Evolutionary conservation across 208 protist genomes (phyloP).

Genomic region (Wallacemonas rigidus): DNA sequence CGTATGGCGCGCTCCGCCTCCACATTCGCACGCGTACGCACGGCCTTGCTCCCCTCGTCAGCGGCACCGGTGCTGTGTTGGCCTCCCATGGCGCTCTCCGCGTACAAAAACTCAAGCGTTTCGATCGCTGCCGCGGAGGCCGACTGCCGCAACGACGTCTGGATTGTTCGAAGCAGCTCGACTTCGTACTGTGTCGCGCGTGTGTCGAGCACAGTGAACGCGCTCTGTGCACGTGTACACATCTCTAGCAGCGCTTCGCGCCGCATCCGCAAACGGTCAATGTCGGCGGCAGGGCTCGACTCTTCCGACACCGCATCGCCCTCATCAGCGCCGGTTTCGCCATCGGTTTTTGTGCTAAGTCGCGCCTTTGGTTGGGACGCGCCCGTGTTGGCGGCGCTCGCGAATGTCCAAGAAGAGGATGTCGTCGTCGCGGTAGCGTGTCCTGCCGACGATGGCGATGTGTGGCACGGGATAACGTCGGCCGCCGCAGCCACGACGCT

Average conservation of each 20-base stretch:
- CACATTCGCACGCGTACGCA: too few species aligned
- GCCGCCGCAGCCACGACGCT: neutral
- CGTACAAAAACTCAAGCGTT: neutral
- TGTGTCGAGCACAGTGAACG: neutral
- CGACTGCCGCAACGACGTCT: neutral
- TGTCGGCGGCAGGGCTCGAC: too few species aligned
- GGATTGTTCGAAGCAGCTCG: neutral
- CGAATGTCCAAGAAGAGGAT: too few species aligned
- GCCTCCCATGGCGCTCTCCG: neutral
- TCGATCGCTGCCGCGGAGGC: neutral
- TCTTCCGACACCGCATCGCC: too few species aligned
- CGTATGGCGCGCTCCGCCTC: too few species aligned
- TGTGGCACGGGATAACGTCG: neutral
- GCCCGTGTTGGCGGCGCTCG: too few species aligned
- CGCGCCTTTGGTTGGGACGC: too few species aligned
- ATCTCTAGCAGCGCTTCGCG: neutral
- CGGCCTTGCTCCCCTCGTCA: too few species aligned
- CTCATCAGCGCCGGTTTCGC: too few species aligned
- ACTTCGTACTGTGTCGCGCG: neutral
- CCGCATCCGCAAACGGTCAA: too few species aligned
- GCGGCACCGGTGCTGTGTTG: too few species aligned
- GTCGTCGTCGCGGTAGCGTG: neutral
- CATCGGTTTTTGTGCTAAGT: too few species aligned
- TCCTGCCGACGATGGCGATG: neutral
- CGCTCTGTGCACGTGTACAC: neutral